Evolutionary conservation across 2,329 filamentous ascomycete genomes (phyloP), one percentile per base, ranked within the genome.

Genomic region (Aspergillus felis): DNA sequence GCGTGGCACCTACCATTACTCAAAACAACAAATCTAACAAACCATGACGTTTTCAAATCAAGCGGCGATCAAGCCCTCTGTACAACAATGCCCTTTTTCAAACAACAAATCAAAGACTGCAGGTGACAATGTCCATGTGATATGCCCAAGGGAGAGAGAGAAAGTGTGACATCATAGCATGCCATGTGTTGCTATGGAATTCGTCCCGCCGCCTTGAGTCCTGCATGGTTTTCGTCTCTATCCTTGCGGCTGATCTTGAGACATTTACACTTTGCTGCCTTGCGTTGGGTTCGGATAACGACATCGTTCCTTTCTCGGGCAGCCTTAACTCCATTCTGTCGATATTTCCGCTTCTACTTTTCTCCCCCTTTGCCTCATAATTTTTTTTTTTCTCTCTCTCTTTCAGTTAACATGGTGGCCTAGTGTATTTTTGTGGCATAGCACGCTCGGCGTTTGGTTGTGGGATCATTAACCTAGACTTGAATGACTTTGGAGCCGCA

Each of bases 391-490:
- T n/a, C n/a, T n/a, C n/a, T n/a, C n/a, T n/a, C 54, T 54, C 24
- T 54, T 25, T 57, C 46, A 56, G 57, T 65, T 59, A 51, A 62
- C 64, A 61, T 51, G 63, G 63, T 60, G 63, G 60, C 58, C 58
- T 61, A 65, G 63, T 68, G 61, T 70, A 65, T 67, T 72, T 47
- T 63, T 61, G 68, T 68, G 69, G 70, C 70, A 72, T 72, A 71
- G 70, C 70, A 71, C 69, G 61, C 68, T 64, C 65, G 70, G 70
- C 70, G 69, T 72, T 72, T 65, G 68, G 68, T 66, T 64, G 64
- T 61, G 68, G 67, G 54, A 60, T 62, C 57, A 68, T 68, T 72
- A 71, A 69, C 71, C 66, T 72, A 65, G 68, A 61, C 67, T 68
- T 70, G 66, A 67, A 65, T 68, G 64, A 67, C 66, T 66, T 67